Evolutionary conservation across 148 eudicot genomes (phyloP).

Genomic region (Diospyros lotus): DNA sequence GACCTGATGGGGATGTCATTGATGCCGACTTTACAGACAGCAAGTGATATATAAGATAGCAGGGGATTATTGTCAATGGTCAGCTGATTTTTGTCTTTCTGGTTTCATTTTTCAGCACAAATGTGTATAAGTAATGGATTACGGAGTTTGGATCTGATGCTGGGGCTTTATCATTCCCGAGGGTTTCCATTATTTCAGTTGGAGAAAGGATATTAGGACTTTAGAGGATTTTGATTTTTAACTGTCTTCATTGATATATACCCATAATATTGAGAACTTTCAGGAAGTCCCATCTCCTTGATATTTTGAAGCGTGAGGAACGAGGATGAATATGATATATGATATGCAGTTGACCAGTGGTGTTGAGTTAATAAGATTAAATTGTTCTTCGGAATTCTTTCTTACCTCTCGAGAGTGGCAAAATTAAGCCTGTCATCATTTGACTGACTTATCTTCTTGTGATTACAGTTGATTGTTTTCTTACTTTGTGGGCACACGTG

Average conservation of each 20-base stretch:
- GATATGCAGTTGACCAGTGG: not conserved
- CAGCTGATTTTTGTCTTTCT: not conserved
- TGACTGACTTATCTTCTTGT: no score
- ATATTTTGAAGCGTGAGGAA: not conserved
- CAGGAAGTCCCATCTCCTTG: not conserved
- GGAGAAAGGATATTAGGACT: not conserved
- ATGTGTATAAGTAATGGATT: not conserved
- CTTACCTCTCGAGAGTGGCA: no score
- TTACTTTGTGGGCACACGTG: no score
- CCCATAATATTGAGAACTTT: not conserved
- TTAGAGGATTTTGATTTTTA: not conserved
- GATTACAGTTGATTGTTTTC: no score
- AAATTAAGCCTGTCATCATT: no score
- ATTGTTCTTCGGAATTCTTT: not conserved
- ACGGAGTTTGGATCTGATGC: conserved; percentile 3
- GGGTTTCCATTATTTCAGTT: not conserved
- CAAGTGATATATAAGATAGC: conserved; percentile 16
- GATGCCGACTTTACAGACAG: conserved; percentile 91
- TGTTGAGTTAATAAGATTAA: not conserved
- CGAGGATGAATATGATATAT: not conserved
- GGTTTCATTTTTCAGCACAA: not conserved
- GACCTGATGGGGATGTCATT: conserved; percentile 93
- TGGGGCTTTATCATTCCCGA: not conserved
- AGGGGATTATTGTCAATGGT: not conserved
- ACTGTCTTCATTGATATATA: not conserved